Conservation (phyloP, 345 rosid genomes). For the Eucalyptus camaldulensis region DNA sequence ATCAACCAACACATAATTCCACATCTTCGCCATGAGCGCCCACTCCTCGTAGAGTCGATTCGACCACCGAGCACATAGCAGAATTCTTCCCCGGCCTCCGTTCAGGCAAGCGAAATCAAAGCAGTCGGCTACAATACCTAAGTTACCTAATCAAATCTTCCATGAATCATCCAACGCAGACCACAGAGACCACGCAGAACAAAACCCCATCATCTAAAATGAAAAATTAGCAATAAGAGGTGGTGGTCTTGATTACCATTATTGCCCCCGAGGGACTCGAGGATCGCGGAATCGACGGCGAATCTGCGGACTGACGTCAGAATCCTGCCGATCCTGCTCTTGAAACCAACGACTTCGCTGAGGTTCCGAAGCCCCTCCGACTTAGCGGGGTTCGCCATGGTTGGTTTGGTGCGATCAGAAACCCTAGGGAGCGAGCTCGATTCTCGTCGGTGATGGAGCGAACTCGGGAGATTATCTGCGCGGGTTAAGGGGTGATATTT, state of each 20-base stretch:
- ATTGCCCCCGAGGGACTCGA: background rate
- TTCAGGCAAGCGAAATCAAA: background rate
- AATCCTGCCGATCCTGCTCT: constrained; percentile 15
- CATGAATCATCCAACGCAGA: background rate
- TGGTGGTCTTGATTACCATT: background rate
- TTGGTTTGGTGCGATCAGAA: background rate
- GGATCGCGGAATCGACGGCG: background rate
- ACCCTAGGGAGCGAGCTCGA: background rate
- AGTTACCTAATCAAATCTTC: background rate
- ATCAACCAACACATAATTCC: background rate
- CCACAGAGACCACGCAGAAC: background rate
- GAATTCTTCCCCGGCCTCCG: background rate
- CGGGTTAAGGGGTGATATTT: background rate
- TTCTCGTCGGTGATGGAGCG: background rate
- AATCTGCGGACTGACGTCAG: background rate
- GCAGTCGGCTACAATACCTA: background rate
- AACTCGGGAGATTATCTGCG: background rate
- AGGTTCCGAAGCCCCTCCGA: background rate
- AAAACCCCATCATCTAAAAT: background rate
- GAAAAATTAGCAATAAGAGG: background rate
- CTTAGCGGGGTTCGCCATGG: background rate
- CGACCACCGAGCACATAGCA: background rate
- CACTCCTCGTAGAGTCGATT: background rate
- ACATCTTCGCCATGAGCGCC: background rate
- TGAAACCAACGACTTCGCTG: background rate